Percentiles rank a stretch among this genome's conserved stretches.
Evolutionary conservation across 108 stramenopile species (phyloP).

Genomic region (Phaeodactylum tricornutum): DNA sequence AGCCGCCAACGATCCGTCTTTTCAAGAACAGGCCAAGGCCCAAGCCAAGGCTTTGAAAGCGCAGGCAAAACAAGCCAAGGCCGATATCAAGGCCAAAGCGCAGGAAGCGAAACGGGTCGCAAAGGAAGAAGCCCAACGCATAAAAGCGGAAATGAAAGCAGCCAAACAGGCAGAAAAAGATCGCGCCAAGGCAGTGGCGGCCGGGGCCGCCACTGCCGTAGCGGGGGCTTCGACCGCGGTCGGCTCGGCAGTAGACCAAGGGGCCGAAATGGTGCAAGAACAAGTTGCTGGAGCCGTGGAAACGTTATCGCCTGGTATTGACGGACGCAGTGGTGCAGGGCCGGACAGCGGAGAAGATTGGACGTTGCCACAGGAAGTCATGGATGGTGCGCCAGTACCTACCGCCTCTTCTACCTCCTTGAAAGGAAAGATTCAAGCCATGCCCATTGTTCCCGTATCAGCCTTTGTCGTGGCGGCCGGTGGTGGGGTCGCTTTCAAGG

Average conservation of each 20-base stretch:
- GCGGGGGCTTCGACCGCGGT: slow-evolving; percentile 11
- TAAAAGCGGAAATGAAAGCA: slow-evolving; percentile 19
- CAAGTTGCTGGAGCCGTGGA: too few relatives aligned
- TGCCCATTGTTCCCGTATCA: slow-evolving; percentile 13
- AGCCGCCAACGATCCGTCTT: slow-evolving; percentile 6
- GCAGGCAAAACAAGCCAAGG: slow-evolving; percentile 17
- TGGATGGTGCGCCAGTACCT: too few relatives aligned
- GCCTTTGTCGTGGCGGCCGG: slow-evolving; percentile 39
- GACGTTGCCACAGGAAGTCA: too few relatives aligned
- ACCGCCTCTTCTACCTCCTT: too few relatives aligned
- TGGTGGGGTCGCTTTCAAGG: slow-evolving; percentile 50
- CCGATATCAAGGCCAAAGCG: slow-evolving; percentile 22
- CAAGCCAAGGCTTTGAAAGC: slow-evolving; percentile 8
- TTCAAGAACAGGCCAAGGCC: too few relatives aligned
- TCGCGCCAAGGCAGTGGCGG: slow-evolving; percentile 21
- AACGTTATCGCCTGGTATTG: too few relatives aligned
- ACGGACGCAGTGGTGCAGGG: too few relatives aligned
- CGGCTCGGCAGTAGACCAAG: slow-evolving; percentile 14
- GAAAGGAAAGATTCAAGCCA: too few relatives aligned
- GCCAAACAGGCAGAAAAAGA: slow-evolving; percentile 16
- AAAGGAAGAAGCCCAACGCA: slow-evolving; percentile 15
- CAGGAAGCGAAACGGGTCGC: slow-evolving; percentile 28
- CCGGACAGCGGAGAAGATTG: too few relatives aligned
- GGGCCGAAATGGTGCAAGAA: neutral
- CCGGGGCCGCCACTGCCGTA: slow-evolving; percentile 21